phyloP scores from a whole-genome alignment of 2,329 filamentous ascomycete genomes.

The Bipolaris zeicola region DNA sequence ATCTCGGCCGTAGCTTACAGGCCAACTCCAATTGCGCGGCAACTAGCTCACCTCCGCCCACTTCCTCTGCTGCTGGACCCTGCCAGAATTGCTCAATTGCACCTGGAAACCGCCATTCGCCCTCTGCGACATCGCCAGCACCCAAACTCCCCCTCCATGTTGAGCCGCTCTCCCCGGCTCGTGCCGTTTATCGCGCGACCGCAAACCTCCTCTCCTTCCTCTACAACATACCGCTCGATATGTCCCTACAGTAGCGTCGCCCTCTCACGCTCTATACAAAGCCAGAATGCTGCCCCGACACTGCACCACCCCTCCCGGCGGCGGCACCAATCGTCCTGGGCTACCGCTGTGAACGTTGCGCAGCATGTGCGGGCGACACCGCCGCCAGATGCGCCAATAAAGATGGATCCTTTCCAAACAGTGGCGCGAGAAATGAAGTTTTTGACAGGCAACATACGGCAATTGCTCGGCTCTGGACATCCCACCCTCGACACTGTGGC shows the following conservation, averaged over 20 bases:
- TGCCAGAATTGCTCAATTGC: conserved; percentile 33
- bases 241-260: conserved; percentile 28
- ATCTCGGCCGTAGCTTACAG: conserved; percentile 19
- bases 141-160: conserved; percentile 27
- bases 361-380: conserved; percentile 73
- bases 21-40: conserved; percentile 1
- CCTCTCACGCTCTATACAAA: conserved; percentile 8
- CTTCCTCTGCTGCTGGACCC: conserved; percentile 11
- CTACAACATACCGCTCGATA: conserved; percentile 27
- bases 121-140: background rate
- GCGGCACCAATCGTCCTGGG: conserved; percentile 70
- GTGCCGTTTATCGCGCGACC: conserved; percentile 38
- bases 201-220: conserved; percentile 22
- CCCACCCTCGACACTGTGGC: conserved; percentile 92
- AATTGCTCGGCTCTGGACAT: conserved; percentile 91
- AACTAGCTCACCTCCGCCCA: conserved; percentile 9
- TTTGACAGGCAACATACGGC: conserved; percentile 88
- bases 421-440: conserved; percentile 98
- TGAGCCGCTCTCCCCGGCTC: conserved; percentile 46
- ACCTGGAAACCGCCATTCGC: conserved; percentile 7
- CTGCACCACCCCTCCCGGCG: conserved; percentile 49
- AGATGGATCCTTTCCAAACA: conserved; percentile 83
- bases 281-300: conserved; percentile 23
- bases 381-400: conserved; percentile 66
- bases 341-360: conserved; percentile 70